These are phyloP conservation scores for Botryosphaeria dothidea DNA, from an alignment of 2,329 filamentous ascomycete genomes.

Conservation along the genomic window DNA sequence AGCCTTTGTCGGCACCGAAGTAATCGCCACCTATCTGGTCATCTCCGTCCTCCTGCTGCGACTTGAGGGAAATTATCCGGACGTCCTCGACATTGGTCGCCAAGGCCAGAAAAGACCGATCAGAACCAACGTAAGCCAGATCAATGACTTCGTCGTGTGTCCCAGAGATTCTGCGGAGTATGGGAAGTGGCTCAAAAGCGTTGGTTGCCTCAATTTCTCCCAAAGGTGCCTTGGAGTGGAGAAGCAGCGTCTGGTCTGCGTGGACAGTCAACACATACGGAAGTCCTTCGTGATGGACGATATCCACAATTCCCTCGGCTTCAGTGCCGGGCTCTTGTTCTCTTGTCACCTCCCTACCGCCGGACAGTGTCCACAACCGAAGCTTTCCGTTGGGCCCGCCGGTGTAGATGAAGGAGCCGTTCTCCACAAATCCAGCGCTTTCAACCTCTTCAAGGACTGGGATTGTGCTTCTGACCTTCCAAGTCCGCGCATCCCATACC, in stretches of 20 bases:
- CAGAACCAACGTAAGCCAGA: slow-evolving; percentile 78
- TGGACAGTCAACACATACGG: slow-evolving; percentile 79
- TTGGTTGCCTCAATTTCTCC: slow-evolving; percentile 39
- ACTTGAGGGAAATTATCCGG: slow-evolving; percentile 73
- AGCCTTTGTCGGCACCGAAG: slow-evolving; percentile 85
- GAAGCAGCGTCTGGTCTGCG: slow-evolving; percentile 81
- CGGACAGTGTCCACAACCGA: slow-evolving; percentile 78
- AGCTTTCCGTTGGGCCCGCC: slow-evolving; percentile 82
- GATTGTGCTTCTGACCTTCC: slow-evolving; percentile 79
- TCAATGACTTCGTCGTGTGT: slow-evolving; percentile 99
- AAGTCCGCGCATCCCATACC: slow-evolving; percentile 83
- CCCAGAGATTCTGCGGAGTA: slow-evolving; percentile 81
- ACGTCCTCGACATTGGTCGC: slow-evolving; percentile 96
- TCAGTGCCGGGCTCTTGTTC: slow-evolving; percentile 66
- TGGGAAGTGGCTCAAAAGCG: slow-evolving; percentile 58
- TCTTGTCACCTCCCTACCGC: slow-evolving; percentile 75
- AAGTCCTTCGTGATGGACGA: slow-evolving; percentile 65
- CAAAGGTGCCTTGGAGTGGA: slow-evolving; percentile 63
- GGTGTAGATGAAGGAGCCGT: slow-evolving; percentile 74
- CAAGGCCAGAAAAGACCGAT: slow-evolving; percentile 79
- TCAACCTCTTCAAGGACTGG: slow-evolving; percentile 86
- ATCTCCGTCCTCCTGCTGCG: slow-evolving; percentile 27
- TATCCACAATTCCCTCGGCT: slow-evolving; percentile 69
- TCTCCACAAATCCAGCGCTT: slow-evolving; percentile 73
- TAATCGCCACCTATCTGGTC: slow-evolving; percentile 51